A percentile compares a stretch with the other conserved stretches of the same genome.
Conservation (phyloP, 352 stramenopile genomes). For the Blastocystis sp. region DNA sequence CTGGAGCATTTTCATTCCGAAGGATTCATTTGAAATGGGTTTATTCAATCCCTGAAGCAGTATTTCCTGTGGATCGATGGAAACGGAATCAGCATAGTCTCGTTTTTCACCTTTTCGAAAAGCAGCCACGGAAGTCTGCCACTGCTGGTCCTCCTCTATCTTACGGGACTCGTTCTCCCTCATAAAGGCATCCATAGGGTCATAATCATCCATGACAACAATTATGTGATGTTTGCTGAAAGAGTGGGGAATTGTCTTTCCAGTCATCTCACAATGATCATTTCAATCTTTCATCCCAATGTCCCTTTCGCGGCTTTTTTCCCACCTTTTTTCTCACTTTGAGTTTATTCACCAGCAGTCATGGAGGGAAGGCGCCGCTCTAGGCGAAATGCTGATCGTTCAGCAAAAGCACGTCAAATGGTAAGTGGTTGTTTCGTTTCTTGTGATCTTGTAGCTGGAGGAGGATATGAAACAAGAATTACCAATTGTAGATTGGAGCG, state of each 20-base stretch:
- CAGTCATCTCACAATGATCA: neutral
- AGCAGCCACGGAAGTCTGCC: neutral
- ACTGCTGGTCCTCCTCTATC: neutral
- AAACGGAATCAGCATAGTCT: neutral
- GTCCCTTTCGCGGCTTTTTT: neutral
- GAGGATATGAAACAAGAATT: constrained; percentile 56
- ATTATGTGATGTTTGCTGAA: neutral
- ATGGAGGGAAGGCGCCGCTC: constrained; percentile 52
- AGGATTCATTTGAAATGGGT: constrained; percentile 16
- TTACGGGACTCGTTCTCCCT: neutral
- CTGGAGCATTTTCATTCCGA: constrained; percentile 55
- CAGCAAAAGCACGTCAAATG: constrained; percentile 14
- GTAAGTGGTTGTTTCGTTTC: neutral
- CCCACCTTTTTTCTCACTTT: neutral
- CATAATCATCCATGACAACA: constrained; percentile 53
- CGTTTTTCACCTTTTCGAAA: constrained; percentile 39
- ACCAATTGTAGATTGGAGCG: neutral
- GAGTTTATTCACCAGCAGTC: neutral
- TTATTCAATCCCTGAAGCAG: neutral
- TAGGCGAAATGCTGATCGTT: constrained; percentile 38
- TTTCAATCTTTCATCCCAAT: neutral
- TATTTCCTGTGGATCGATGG: neutral
- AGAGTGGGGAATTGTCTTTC: neutral
- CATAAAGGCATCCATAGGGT: constrained; percentile 56
- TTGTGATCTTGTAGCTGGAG: constrained; percentile 49